Evolutionary conservation across 108 stramenopile species (phyloP), one percentile per base, ranked within the genome.

Genomic region (Skeletonema grethae): DNA sequence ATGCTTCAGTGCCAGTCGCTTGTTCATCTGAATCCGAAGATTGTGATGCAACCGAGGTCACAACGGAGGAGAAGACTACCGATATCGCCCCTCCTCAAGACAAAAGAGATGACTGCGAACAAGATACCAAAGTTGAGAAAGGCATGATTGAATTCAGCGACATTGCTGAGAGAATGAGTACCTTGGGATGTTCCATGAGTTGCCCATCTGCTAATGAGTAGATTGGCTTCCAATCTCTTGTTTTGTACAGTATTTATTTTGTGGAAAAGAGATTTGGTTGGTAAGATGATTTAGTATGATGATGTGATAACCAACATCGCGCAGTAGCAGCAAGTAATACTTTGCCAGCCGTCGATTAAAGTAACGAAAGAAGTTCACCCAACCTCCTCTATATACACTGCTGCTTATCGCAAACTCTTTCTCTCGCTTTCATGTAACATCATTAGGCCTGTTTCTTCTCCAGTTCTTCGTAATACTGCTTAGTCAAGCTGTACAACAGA

Each of bases 401-500:
- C n/a, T 53, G 50, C 36, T 11, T 0, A 22, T 22, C 22, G 20
- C 50, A 53, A 53, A 22, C 9, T 53, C 8, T 16, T 22, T 53
- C 6, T 22, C 50, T 22, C 46, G 12, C 43, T 48, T 7, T 48
- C 46, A 38, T 38, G 36, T 15, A 15, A 43, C 4, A 53, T 22
- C 22, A 59, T 24, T 72, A 70, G 0, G 24, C 38, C 56, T 60
- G 43, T 13, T 50, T 36, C 43, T 66, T 43, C 43, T 88, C 86
- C 59, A 91, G 50, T 15, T 80, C 79, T 68, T 91, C 90, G 76
- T 90, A 90, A 64, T 88, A 65, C 57, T 90, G 87, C 71, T 89
- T 91, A 25, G 85, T 84, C 48, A 95, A 82, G 46, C 84, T 86
- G 76, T 96, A 96, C 63, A 92, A 66, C 65, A 96, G 63, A 22